Evolutionary conservation across 768 basidiomycete species (phyloP), one percentile per base, ranked within the genome.

Genomic region (Lactarius sanguifluus): DNA sequence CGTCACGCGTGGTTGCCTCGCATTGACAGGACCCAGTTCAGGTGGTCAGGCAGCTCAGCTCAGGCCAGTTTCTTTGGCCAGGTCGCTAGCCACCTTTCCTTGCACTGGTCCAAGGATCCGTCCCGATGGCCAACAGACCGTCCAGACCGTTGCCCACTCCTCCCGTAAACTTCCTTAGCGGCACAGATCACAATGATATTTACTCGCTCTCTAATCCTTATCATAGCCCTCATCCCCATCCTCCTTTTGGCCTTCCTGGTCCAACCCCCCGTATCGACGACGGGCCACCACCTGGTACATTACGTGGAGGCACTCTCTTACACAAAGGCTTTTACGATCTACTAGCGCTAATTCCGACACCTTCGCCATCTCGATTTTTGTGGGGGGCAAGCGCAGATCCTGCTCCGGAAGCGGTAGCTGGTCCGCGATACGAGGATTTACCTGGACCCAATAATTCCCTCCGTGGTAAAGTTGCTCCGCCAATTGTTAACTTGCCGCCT

Each of bases 251-350:
- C 13, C 70, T 71, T 16, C 71, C 69, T 58, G 59, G 69, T 77
- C 67, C 69, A 36, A 30, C 55, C 36, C n/a, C 34, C 47, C 65
- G 68, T 71, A 67, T 76, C 38, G 77, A 79, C 43, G 78, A 79
- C 71, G 77, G 83, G 72, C 79, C 80, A 64, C 77, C 78, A 40
- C 72, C 79, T n/a, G 81, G 81, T 38, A 80, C 83, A 64, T 77
- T 89, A 69, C 86, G 86, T 61, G 83, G 82, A 16, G 90, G 89
- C 32, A 90, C 90, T 8, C 78, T 93, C 61, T 79, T 94, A 45
- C 92, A 94, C 83, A 89, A 91, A 70, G 93, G 91, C n/a, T 93
- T 93, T 81, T 94, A 92, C 77, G 90, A 92, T 80, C 82, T 94
- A 36, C 81, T 92, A 43, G 82, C 91, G 30, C 83, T 92, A 80